phyloP scores from a whole-genome alignment of 768 basidiomycete genomes.

The Leccinum imitatum region DNA sequence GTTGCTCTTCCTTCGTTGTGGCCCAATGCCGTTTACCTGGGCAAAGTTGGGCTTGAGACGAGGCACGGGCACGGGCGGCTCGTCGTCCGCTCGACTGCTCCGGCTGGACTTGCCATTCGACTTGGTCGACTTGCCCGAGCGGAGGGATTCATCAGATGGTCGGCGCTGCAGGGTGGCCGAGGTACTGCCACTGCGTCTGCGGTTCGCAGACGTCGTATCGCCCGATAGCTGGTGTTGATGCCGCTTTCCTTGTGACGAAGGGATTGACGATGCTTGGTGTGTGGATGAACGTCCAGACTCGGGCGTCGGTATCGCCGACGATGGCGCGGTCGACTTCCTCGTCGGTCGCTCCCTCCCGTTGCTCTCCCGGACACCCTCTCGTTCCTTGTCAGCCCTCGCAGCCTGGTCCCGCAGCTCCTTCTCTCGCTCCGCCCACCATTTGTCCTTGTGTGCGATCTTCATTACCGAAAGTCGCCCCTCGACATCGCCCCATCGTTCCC shows the following conservation, averaged over 20 bases:
- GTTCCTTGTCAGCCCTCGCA: slow-evolving; percentile 20
- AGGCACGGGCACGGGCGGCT: slow-evolving; percentile 33
- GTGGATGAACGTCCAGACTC: slow-evolving; percentile 27
- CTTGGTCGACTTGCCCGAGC: slow-evolving; percentile 38
- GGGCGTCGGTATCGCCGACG: slow-evolving; percentile 11
- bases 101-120: slow-evolving; percentile 33
- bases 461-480: slow-evolving; percentile 46
- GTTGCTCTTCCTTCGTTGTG: slow-evolving; percentile 52
- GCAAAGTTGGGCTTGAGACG: slow-evolving; percentile 30
- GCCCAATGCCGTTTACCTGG: slow-evolving; percentile 19
- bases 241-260: slow-evolving; percentile 21
- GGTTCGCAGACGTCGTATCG: slow-evolving; percentile 20
- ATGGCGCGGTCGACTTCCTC: slow-evolving; percentile 18
- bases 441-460: slow-evolving; percentile 36
- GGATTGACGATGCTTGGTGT: slow-evolving; percentile 27
- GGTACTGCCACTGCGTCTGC: slow-evolving; percentile 31
- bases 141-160: slow-evolving; percentile 41
- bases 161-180: slow-evolving; percentile 26
- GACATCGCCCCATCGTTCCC: slow-evolving; percentile 64
- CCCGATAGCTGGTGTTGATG: slow-evolving; percentile 32
- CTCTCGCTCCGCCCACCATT: slow-evolving; percentile 35
- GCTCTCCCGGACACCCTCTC: slow-evolving; percentile 8
- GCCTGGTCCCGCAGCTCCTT: slow-evolving; percentile 23
- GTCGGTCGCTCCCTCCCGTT: slow-evolving; percentile 18
- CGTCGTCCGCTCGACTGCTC: slow-evolving; percentile 28